A percentile compares a stretch with the other conserved stretches of the same genome.
These are phyloP conservation scores for Cladophialophora immunda DNA, from an alignment of 2,329 filamentous ascomycete species.

Conservation along the genomic window DNA sequence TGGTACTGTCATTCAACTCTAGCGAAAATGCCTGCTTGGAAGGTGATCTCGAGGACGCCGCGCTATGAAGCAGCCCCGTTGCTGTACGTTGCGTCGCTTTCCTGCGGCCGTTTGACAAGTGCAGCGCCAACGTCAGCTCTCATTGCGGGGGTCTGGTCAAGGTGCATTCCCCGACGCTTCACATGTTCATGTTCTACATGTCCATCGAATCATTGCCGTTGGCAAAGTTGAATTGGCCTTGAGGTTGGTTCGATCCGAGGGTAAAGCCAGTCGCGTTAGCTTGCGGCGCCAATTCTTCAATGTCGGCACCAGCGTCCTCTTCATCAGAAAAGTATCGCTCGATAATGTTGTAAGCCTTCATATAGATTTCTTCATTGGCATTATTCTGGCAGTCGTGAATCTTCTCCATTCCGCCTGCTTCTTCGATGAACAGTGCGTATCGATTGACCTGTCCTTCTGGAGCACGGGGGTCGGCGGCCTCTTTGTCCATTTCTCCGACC, in stretches of 20 bases:
- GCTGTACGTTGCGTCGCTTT: not conserved
- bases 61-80: conserved; percentile 3
- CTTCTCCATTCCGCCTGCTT: conserved; percentile 99
- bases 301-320: conserved; percentile 79
- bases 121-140: conserved; percentile 8
- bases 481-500: conserved; percentile 98
- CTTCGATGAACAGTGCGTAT: conserved; percentile 97
- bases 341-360: conserved; percentile 99
- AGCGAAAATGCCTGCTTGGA: conserved; percentile 41
- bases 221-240: conserved; percentile 92
- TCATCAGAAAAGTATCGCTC: conserved; percentile 99
- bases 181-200: conserved; percentile 61
- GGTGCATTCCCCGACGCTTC: not conserved
- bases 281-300: conserved; percentile 79
- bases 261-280: conserved; percentile 78
- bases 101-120: not conserved
- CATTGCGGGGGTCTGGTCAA: conserved; percentile 5
- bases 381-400: conserved; percentile 99
- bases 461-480: conserved; percentile 74
- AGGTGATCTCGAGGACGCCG: conserved; percentile 17
- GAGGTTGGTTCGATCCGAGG: conserved; percentile 70
- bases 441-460: conserved; percentile 84
- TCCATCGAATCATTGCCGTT: conserved; percentile 76
- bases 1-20: conserved; percentile 52
- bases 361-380: conserved; percentile 99